Evolutionary conservation across 139 green algal species (phyloP).

Genomic region (Chlamydomonas asymmetrica): DNA sequence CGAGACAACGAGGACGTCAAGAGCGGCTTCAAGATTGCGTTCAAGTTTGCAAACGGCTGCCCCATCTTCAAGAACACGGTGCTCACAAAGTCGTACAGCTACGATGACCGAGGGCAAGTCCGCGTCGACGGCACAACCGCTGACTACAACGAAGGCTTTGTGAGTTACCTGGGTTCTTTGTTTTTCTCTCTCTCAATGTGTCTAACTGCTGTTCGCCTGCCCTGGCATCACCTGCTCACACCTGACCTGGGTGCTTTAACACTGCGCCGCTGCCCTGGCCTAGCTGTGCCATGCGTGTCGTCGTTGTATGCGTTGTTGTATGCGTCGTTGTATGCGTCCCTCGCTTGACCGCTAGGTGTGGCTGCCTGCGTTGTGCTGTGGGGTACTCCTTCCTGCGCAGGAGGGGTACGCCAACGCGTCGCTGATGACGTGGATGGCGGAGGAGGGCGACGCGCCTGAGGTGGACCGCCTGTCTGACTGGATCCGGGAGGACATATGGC

Average conservation of each 20-base stretch:
- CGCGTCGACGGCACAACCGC: slow-evolving; percentile 27
- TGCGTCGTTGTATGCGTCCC: not conserved
- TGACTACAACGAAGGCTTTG: slow-evolving; percentile 43
- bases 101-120: slow-evolving; percentile 47
- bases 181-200: not conserved
- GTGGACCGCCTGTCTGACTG: no score
- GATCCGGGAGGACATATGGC: slow-evolving; percentile 71
- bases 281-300: not conserved
- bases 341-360: not conserved
- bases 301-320: not conserved
- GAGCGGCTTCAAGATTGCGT: slow-evolving; percentile 61
- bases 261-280: no score
- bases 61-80: slow-evolving; percentile 59
- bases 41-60: slow-evolving; percentile 55
- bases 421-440: not conserved
- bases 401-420: not conserved
- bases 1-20: slow-evolving; percentile 73
- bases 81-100: slow-evolving; percentile 50
- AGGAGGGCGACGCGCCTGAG: no score
- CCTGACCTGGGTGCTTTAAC: no score
- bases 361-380: no score
- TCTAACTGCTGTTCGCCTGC: not conserved
- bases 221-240: no score
- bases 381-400: no score
- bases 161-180: not conserved